Base-by-base conservation (phyloP, 306 rosid species). In the Purshia tridentata region DNA sequence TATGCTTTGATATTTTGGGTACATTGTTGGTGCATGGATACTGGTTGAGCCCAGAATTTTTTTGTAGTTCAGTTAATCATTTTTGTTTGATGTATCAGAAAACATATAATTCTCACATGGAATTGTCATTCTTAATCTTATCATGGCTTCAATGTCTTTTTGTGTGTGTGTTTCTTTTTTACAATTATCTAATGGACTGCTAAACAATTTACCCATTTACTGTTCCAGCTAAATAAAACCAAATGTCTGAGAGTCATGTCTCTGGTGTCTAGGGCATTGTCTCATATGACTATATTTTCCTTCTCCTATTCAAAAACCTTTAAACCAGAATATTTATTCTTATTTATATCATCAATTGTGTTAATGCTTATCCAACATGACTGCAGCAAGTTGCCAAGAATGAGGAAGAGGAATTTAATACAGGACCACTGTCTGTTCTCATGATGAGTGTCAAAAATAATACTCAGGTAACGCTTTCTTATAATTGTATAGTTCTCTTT, bases 381-480 rank as follows among this genome's bases (percentile, higher is more conserved):
- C 68, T 66, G 59, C 61, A 58, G 23, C 82, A 91, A 92, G 65
- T 42, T 5, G 57, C 0, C 22, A 94, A 88, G 87, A 91, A 81
- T 9, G 96, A 89, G 81, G 98, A 89, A 61, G 98, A 94, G 75
- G 98, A 94, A 42, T 94, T 94, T 57, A 94, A 88, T 76, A 91
- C 97, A 1, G 98, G 97, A 4, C 98, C 97, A 8, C 86, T 94
- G 2, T 94, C 97, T 46, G 88, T 94, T 53, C 96, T 94, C 15
- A 89, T 86, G 97, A 88, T 91, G 96, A 93, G 97, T 82, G 98
- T 93, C 16, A 93, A 89, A 74, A 93, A 93, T 65, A 89, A 89
- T 41, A 91, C 96, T 0, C 98, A 91, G 96, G 98, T 91, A 76
- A 72, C 48, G 62, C 12, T 42, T 63, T 55, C 49, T 0, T 12